Base-by-base conservation (phyloP, 108 stramenopile genomes). In the Hondaea fermentalgiana region DNA sequence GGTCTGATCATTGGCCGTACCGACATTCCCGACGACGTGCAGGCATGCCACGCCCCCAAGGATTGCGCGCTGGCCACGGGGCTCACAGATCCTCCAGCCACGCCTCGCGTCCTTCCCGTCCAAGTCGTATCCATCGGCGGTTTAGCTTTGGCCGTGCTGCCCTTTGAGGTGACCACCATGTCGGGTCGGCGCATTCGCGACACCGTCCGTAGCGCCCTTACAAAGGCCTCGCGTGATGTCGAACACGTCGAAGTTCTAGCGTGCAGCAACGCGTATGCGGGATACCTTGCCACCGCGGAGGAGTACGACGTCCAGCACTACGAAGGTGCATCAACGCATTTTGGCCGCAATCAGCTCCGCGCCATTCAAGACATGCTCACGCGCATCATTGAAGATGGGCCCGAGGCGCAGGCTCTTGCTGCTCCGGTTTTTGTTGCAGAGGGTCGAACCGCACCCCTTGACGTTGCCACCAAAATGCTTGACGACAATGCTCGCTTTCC, bases 121-220 rank as follows among this genome's bases (percentile, higher is more conserved):
- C 76, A 83, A 23, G 51, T 83, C n/a, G 45, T 83, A 0, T 43
- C 76, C 43, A 55, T 83, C 51, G 76, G 76, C 23, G 4, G 23
- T 6, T 35, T 83, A 43, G 76, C 51, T 12, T 53, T 83, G 6
- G 76, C 76, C n/a, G 76, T 53, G 19, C 17, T 83, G 45, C 76
- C 76, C n/a, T 83, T 83, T 4, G 76, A 83, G 51, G 76, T 83
- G 10, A 83, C 76, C 10, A 83, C 76, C 51, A 83, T 83, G 76
- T 47, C 76, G 19, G 76, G 76, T 6, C 45, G 76, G 10, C 19
- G 76, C 19, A 83, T 83, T 53, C 49, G 49, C 25, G 4, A 83
- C 76, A 83, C 76, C 76, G 76, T 83, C 49, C 19, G 12, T 23
- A 35, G 6, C 6, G 76, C 76, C 51, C 51, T 83, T 4, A 23